phyloP scores from a whole-genome alignment of 805 yeast species.

The Spathaspora sp. region DNA sequence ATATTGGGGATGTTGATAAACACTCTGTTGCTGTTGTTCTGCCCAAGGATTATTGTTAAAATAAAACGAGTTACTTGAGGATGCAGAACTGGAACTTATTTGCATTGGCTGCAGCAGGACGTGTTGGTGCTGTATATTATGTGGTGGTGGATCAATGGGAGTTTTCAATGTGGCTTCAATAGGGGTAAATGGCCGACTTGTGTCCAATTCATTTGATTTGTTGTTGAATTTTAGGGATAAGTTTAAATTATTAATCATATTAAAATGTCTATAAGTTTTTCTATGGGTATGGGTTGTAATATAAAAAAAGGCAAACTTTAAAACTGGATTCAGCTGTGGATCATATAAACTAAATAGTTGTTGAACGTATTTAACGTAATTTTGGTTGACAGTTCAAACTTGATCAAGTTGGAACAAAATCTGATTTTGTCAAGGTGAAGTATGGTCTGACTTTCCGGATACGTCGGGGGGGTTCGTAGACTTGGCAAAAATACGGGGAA shows the following conservation, averaged over 20 bases:
- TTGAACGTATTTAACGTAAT: too few species aligned
- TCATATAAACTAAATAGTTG: too few species aligned
- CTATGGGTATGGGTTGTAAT: not conserved
- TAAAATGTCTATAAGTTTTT: not conserved
- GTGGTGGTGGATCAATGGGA: conserved; percentile 30
- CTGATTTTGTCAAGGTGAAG: too few species aligned
- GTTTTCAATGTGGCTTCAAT: conserved; percentile 40
- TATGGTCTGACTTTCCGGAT: too few species aligned
- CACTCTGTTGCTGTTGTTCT: not conserved
- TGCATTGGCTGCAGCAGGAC: conserved; percentile 4
- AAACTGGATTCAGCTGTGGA: too few species aligned
- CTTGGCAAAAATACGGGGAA: too few species aligned
- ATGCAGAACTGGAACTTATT: too few species aligned
- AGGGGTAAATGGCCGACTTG: conserved; percentile 40
- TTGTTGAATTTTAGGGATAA: conserved; percentile 33
- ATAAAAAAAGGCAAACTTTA: not conserved
- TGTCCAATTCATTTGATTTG: conserved; percentile 7
- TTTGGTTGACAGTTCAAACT: too few species aligned
- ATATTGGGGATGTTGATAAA: conserved; percentile 30
- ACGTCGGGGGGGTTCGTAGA: too few species aligned
- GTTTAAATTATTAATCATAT: conserved; percentile 28
- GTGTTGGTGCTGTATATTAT: conserved; percentile 1
- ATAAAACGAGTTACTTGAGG: not conserved
- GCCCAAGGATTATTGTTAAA: not conserved
- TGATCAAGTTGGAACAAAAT: too few species aligned